Evolutionary conservation across 2,329 filamentous ascomycete genomes (phyloP), one percentile per base, ranked within the genome.

Genomic region (Clonostachys chloroleuca): DNA sequence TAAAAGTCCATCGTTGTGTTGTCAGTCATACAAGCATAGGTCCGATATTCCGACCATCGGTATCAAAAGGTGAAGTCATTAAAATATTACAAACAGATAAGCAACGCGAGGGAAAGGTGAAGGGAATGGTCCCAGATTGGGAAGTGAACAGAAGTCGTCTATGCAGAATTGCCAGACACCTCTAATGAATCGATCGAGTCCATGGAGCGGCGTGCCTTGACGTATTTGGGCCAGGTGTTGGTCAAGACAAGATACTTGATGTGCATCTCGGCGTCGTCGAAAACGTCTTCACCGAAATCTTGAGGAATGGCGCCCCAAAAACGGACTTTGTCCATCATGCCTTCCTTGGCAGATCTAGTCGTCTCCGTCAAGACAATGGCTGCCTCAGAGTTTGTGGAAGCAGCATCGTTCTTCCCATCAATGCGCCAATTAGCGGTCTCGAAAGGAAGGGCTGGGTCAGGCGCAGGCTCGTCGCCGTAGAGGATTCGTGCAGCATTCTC

Each of bases 231-330:
- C 83, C 84, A 87, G 0, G 84, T 87, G 57, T 86, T 86, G 13
- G 81, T 84, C 49, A 86, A 65, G 5, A 87, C 82, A 6, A 86
- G 70, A 49, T 86, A 83, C 61, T 84, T 85, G 64, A 87, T 78
- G 54, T 74, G 76, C n/a, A 64, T 62, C 56, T 83, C 74, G 0
- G 81, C 79, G 5, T 65, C 69, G 54, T 85, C 80, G 55, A 87
- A 86, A 3, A 86, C 69, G 0, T 58, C 57, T 5, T 66, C 60
- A 43, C 72, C 64, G 47, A 86, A 86, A 0, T 50, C 62, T 0
- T 64, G 61, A 0, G 80, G 69, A 20, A 80, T 68, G 1, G 70
- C 66, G 12, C 71, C 72, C 34, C 61, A 62, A 49, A 64, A 73
- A 13, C 63, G 59, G 0, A 62, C 50, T 36, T 55, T 51, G 44